Percentiles rank a stretch among this genome's conserved stretches.
Conservation (phyloP, 2,329 filamentous ascomycete genomes). For the Lomentospora prolificans region DNA sequence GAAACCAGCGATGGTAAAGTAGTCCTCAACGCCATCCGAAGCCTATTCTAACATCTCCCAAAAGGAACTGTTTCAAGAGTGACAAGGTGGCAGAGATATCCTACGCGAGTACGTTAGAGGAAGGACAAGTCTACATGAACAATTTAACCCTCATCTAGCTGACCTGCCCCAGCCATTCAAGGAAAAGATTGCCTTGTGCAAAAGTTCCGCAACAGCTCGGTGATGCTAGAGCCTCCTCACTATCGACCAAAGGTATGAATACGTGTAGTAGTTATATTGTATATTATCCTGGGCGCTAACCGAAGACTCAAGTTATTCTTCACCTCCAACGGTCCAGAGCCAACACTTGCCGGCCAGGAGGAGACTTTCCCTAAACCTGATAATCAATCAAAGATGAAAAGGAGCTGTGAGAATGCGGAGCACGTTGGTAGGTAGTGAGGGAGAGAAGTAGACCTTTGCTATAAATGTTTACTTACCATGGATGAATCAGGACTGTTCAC, state of each 20-base stretch:
- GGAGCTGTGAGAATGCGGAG: conserved; percentile 78
- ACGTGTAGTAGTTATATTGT: no score
- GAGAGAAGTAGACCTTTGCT: not conserved
- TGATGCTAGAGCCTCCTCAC: conserved; percentile 77
- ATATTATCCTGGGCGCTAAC: no score
- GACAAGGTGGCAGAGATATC: conserved; percentile 84
- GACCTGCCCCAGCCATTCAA: conserved; percentile 61
- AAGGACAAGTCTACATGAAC: not conserved
- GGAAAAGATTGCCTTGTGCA: conserved; percentile 83
- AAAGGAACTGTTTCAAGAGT: conserved; percentile 70
- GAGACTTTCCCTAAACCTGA: conserved; percentile 69
- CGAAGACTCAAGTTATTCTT: conserved; percentile 30
- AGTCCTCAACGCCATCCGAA: not conserved
- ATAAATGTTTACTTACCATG: not conserved
- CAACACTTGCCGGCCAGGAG: conserved; percentile 55
- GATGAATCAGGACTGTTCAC: conserved; percentile 58
- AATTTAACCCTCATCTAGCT: conserved; percentile 1
- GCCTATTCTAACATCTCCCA: conserved; percentile 2
- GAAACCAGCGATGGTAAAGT: conserved; percentile 60
- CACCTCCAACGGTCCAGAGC: conserved; percentile 36
- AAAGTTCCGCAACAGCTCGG: conserved; percentile 93
- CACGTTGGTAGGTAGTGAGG: conserved; percentile 55
- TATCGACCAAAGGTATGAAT: conserved; percentile 69
- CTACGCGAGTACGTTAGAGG: conserved; percentile 67
- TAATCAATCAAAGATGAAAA: conserved; percentile 78